Base-by-base conservation (phyloP, 371 early-diverging fungal genomes). In the Mortierella sp. region DNA sequence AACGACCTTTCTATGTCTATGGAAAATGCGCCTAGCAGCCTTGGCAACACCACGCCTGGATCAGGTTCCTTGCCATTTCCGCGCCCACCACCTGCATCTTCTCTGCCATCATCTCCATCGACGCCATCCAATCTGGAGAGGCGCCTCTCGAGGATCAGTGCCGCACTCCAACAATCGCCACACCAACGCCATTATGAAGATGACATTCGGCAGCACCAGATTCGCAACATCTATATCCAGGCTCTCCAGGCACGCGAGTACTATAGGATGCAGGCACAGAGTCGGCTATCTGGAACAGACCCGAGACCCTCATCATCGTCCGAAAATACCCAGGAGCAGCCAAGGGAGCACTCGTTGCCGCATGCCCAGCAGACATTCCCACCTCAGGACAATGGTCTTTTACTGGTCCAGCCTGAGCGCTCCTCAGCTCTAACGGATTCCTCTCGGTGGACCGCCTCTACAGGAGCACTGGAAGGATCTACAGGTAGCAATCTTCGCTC, bases 351-450 rank as follows among this genome's bases (percentile, higher is more conserved):
- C 1, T 26, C 21, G 19, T 30, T 46, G 1, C 25, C 37, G 50
- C 19, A 52, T 11, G 43, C 30, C 11, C 70, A 50, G 53, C 61
- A 52, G 2, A 50, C 53, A 51, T 74, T 69, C 44, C 70, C 48
- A 47, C 57, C 61, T 4, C 57, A 57, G 14, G 70, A 74, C 28
- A 65, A 69, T 57, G 70, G 69, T 9, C 50, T 74, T 50, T 62
- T 69, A 60, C 68, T 74, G 2, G 68, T 74, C 9, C 74, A 68
- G n/a, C 62, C 44, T 30, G 60, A 55, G 21, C 72, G 67, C 9
- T 26, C 45, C 16, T 67, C 73, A 14, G 57, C 65, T n/a, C 57
- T 58, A 44, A 44, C 72, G n/a, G 37, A 37, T 37, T 37, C 37
- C 9, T 37, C 37, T 37, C 37, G 37, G 9, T 37, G 37, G 37